phyloP scores from a whole-genome alignment of 1,139 yeast genomes.

The Taiozyma onychis region DNA sequence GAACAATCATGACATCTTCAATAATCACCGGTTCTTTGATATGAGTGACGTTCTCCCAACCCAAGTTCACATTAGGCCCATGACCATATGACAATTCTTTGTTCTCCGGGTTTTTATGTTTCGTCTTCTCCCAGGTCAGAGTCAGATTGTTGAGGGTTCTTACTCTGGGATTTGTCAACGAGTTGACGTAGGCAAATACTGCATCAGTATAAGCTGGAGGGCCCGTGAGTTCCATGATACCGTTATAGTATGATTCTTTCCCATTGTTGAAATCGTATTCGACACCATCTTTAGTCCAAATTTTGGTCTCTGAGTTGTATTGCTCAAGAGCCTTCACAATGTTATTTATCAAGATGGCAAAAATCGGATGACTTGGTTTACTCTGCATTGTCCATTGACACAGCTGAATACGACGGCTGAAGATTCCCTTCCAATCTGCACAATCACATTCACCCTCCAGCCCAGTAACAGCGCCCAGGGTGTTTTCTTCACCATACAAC shows the following conservation, averaged over 20 bases:
- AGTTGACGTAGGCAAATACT: conserved; percentile 40
- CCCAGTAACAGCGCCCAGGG: conserved; percentile 41
- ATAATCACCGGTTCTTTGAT: background rate
- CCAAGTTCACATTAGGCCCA: background rate
- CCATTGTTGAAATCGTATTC: conserved; percentile 14
- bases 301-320: conserved; percentile 25
- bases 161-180: conserved; percentile 11
- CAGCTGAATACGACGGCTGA: conserved; percentile 35
- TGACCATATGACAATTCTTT: conserved; percentile 1
- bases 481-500: conserved; percentile 20
- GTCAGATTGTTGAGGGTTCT: conserved; percentile 1
- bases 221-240: conserved; percentile 55
- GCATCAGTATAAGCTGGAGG: conserved; percentile 56
- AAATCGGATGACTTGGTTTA: conserved; percentile 49
- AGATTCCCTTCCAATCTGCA: conserved; percentile 25
- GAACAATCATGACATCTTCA: background rate
- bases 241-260: conserved; percentile 22
- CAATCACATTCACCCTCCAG: conserved; percentile 35
- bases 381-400: conserved; percentile 42
- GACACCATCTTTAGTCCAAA: conserved; percentile 25
- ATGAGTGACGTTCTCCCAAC: conserved; percentile 4
- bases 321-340: conserved; percentile 46
- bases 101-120: background rate
- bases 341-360: conserved; percentile 46
- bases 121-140: background rate